These are phyloP conservation scores for Aspergillus sp. DNA, from an alignment of 2,329 filamentous ascomycete genomes.

Conservation along the genomic window DNA sequence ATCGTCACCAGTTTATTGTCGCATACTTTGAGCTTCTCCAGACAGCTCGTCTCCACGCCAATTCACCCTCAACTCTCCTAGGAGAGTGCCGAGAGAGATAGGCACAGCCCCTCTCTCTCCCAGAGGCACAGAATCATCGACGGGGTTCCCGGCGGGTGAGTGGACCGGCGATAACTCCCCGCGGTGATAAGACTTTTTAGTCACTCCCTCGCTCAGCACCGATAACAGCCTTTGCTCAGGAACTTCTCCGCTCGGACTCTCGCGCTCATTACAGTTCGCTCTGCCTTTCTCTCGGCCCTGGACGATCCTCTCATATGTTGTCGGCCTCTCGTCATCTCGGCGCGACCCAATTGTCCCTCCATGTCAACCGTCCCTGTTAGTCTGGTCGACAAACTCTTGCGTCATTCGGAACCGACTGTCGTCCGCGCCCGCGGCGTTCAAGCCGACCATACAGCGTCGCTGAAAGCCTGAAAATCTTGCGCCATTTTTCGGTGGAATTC, in stretches of 20 bases:
- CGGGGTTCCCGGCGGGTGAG: not conserved
- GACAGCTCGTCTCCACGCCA: not conserved
- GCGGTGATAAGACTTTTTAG: conserved; percentile 7
- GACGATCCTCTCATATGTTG: no score
- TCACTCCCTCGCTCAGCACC: not conserved
- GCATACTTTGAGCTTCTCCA: not conserved
- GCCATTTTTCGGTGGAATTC: not conserved
- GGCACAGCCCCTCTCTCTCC: not conserved
- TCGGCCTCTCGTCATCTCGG: not conserved
- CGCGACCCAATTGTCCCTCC: not conserved
- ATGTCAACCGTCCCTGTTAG: conserved; percentile 13
- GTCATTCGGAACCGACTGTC: conserved; percentile 15
- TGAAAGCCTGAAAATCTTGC: not conserved
- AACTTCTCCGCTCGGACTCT: not conserved
- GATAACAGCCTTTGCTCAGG: not conserved
- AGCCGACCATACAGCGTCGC: not conserved
- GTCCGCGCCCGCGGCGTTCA: not conserved
- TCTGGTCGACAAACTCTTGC: conserved; percentile 14
- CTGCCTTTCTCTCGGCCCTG: no score
- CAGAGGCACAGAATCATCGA: not conserved
- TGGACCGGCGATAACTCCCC: conserved; percentile 3
- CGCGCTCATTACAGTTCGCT: not conserved
- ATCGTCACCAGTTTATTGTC: not conserved
- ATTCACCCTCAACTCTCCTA: not conserved
- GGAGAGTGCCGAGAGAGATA: not conserved